These are phyloP conservation scores for Nitzschia sp. DNA, from an alignment of 108 stramenopile species.

Conservation along the genomic window DNA sequence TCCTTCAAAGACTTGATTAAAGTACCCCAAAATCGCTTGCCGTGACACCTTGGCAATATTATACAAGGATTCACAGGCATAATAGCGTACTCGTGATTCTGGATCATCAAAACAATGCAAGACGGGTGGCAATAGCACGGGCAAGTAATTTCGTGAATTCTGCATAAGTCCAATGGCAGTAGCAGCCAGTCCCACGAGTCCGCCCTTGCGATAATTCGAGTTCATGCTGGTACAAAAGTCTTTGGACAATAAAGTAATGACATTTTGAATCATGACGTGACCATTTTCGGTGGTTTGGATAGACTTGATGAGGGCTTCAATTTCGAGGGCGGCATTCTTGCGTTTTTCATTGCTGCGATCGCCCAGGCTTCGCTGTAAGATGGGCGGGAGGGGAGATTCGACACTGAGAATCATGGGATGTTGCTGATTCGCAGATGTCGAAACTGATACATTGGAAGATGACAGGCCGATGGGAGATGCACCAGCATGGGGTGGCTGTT, in stretches of 20 bases:
- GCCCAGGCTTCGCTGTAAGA: conserved; percentile 87
- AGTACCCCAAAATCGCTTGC: conserved; percentile 80
- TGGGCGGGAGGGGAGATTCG: conserved; percentile 82
- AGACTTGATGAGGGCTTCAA: conserved; percentile 91
- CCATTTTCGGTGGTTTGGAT: conserved; percentile 86
- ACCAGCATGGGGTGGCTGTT: too few species aligned
- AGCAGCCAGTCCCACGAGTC: conserved; percentile 96
- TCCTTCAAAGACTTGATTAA: conserved; percentile 96
- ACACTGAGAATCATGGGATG: conserved; percentile 30
- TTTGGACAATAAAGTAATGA: conserved; percentile 88
- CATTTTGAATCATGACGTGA: conserved; percentile 70
- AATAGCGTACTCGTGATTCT: conserved; percentile 95
- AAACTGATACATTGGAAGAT: background rate
- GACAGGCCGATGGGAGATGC: too few species aligned
- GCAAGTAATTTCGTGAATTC: conserved; percentile 67
- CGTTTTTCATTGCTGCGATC: conserved; percentile 99
- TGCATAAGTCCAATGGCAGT: conserved; percentile 93
- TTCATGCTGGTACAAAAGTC: conserved; percentile 98
- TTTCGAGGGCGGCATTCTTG: conserved; percentile 97
- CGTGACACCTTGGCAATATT: conserved; percentile 98
- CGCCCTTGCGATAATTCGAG: conserved; percentile 97
- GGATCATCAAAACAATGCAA: conserved; percentile 99
- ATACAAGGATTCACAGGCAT: conserved; percentile 97
- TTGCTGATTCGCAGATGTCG: conserved; percentile 8
- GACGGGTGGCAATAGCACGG: conserved; percentile 91